Conservation (phyloP, 306 rosid genomes). For the Gleditsia sinensis region DNA sequence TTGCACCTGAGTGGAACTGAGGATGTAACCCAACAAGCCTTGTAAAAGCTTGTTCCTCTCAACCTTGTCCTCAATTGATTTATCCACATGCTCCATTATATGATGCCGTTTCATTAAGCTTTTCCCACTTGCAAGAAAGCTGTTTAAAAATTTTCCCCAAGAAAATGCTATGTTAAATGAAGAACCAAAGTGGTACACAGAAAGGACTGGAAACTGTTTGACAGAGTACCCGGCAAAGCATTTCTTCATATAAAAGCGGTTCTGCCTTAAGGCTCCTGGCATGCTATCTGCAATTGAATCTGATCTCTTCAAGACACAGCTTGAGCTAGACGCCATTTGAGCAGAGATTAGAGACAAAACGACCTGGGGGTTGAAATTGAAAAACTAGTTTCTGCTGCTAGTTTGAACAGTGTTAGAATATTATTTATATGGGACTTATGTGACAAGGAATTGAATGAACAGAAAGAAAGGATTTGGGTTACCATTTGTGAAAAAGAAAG, state of each 20-base stretch:
- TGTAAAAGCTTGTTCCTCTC: conserved; percentile 66
- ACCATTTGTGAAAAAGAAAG: conserved; percentile 37
- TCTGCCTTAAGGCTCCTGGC: conserved; percentile 70
- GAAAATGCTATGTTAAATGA: background rate
- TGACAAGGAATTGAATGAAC: conserved; percentile 1
- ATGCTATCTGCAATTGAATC: conserved; percentile 68
- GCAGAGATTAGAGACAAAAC: background rate
- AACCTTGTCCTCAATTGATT: conserved; percentile 51
- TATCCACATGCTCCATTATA: conserved; percentile 64
- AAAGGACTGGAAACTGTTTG: background rate
- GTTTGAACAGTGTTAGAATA: conserved; percentile 3
- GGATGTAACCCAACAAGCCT: conserved; percentile 70
- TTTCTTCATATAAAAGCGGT: conserved; percentile 69
- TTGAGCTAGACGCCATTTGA: conserved; percentile 56
- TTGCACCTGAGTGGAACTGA: conserved; percentile 70
- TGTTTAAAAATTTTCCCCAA: conserved; percentile 29
- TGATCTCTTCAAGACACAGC: conserved; percentile 46
- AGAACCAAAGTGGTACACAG: background rate
- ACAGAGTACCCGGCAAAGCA: conserved; percentile 61
- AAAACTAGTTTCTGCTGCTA: conserved; percentile 20
- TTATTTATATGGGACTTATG: conserved; percentile 34
- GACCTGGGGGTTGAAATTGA: background rate
- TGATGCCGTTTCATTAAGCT: conserved; percentile 61
- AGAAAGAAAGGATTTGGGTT: conserved; percentile 40
- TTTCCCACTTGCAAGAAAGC: conserved; percentile 42